Base-by-base conservation (phyloP, 2,329 filamentous ascomycete species). In the Tolypocladium nubicola region DNA sequence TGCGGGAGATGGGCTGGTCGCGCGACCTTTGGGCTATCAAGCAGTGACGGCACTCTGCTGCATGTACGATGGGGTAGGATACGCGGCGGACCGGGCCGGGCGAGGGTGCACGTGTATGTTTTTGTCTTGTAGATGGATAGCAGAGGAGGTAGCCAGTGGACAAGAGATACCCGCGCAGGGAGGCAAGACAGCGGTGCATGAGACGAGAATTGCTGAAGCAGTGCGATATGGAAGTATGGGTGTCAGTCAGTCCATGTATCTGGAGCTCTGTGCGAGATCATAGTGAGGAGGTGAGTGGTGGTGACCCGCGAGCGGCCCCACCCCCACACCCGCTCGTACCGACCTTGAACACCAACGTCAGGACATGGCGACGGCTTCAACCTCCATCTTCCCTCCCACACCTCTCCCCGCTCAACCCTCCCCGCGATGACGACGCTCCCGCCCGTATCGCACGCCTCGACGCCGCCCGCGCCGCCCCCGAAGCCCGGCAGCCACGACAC, bases 401-500 rank as follows among this genome's bases (percentile, higher is more conserved):
- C 37, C 37, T 38, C 47, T n/a, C 21, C 26, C 1, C 26, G 16
- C 26, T 38, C 16, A 13, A 35, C 55, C n/a, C 11, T 43, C 23
- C 37, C 23, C 23, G 54, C 47, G 49, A 71, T 71, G 69, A 60
- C 66, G 21, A 68, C 62, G 65, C 66, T 65, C 54, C 63, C 67
- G 2, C 58, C 67, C 23, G 69, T 69, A 33, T 56, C 62, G 6
- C 66, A 66, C 54, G 63, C 60, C 56, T 65, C 65, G 19, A 71
- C 70, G 6, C 86, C 87, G 33, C 88, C 88, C 0, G 79, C 85
- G 10, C 86, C 85, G 19, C 87, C 88, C 1, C 88, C 88, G 1
- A 90, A 90, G 68, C 84, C 87, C 19, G 80, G 76, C 63, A 87
- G 82, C 70, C 85, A 86, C 69, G 86, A 89, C 62, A 75, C 81